Evolutionary conservation across 2,329 filamentous ascomycete species (phyloP).

Genomic region (Parastagonospora nodorum): DNA sequence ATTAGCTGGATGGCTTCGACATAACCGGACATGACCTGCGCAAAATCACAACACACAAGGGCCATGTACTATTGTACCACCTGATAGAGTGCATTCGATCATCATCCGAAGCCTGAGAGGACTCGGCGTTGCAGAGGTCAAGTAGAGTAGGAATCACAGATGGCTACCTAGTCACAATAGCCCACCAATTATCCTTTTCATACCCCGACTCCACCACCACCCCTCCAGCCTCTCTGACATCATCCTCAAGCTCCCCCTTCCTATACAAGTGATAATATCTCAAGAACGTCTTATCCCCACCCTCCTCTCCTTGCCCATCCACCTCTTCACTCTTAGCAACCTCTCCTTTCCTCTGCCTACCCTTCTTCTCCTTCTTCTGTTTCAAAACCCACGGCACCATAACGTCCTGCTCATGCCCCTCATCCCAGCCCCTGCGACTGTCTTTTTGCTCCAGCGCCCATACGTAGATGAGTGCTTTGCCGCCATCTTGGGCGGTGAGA

Average conservation of each 20-base stretch:
- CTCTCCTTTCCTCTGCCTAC: slow-evolving; percentile 20
- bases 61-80: no score
- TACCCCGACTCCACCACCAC: slow-evolving; percentile 80
- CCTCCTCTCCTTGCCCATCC: slow-evolving; percentile 17
- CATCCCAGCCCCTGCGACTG: slow-evolving; percentile 88
- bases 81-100: no score
- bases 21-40: no score
- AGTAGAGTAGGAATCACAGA: no score
- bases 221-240: slow-evolving; percentile 76
- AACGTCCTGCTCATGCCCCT: slow-evolving; percentile 82
- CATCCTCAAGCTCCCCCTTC: slow-evolving; percentile 82
- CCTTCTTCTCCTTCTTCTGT: slow-evolving; percentile 43
- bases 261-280: slow-evolving; percentile 94
- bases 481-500: slow-evolving; percentile 41
- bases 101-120: no score
- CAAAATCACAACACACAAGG: no score
- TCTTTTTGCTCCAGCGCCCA: slow-evolving; percentile 93
- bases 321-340: slow-evolving; percentile 10
- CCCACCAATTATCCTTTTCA: slow-evolving; percentile 99
- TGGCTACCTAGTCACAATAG: slow-evolving; percentile 61
- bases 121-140: no score
- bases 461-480: slow-evolving; percentile 81
- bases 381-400: slow-evolving; percentile 92
- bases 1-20: no score
- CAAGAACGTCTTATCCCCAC: slow-evolving; percentile 68